These are phyloP conservation scores for Euphrasia confusa DNA, from an alignment of 257 asterid genomes.

Conservation along the genomic window DNA sequence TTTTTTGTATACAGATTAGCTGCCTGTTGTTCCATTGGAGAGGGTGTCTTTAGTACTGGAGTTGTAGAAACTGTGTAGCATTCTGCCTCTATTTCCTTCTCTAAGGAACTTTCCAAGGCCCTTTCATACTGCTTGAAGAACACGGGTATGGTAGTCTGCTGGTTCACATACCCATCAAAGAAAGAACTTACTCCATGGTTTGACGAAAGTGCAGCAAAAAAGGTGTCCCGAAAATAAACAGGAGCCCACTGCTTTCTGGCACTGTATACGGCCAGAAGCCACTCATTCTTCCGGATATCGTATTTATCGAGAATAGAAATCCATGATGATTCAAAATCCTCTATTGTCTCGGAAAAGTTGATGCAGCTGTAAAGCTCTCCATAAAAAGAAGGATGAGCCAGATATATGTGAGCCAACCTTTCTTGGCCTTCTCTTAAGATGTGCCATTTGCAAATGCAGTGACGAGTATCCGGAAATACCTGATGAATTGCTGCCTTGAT, in stretches of 20 bases:
- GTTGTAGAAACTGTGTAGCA: constrained; percentile 45
- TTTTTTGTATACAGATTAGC: constrained; percentile 61
- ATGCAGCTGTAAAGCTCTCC: constrained; percentile 73
- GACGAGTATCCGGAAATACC: constrained; percentile 70
- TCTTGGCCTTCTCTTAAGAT: constrained; percentile 86
- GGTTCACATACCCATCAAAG: constrained; percentile 73
- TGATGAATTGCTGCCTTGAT: constrained; percentile 61
- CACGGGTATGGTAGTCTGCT: constrained; percentile 60
- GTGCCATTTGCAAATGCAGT: constrained; percentile 83
- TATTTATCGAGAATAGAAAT: constrained; percentile 57
- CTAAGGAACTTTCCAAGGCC: constrained; percentile 62
- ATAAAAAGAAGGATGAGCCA: constrained; percentile 59
- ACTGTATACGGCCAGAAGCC: constrained; percentile 83
- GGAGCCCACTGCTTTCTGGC: constrained; percentile 90
- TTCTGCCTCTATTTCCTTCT: constrained; percentile 69
- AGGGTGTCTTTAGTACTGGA: constrained; percentile 67
- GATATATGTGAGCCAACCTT: constrained; percentile 62
- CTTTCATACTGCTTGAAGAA: constrained; percentile 77
- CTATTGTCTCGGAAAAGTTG: constrained; percentile 64
- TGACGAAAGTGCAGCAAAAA: constrained; percentile 64
- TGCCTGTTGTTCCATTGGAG: constrained; percentile 84
- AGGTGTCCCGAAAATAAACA: constrained; percentile 67
- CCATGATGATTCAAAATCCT: constrained; percentile 74
- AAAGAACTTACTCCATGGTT: constrained; percentile 63
- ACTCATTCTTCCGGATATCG: constrained; percentile 51